These are phyloP conservation scores for Rhizodiscina lignyota DNA, from an alignment of 495 filamentous ascomycete genomes.

Conservation along the genomic window DNA sequence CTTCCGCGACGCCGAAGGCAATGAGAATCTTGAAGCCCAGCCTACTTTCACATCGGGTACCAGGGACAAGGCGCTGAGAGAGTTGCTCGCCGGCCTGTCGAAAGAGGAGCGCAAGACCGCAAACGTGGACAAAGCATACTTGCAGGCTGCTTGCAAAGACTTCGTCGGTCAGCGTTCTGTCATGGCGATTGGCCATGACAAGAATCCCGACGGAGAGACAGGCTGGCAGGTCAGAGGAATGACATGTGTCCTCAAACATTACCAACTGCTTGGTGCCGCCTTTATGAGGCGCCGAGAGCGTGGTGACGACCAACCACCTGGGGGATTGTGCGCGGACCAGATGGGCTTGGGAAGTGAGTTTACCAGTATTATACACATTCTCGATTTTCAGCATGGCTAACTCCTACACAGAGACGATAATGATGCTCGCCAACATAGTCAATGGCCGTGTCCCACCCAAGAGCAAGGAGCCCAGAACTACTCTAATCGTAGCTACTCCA, in stretches of 20 bases:
- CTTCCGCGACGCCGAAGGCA: conserved; percentile 12
- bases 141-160: conserved; percentile 19
- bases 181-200: conserved; percentile 17
- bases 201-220: conserved; percentile 23
- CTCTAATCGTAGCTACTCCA: conserved; percentile 33
- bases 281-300: conserved; percentile 43
- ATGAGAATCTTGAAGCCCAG: conserved; percentile 8
- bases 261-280: conserved; percentile 33
- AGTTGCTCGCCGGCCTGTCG: conserved; percentile 17
- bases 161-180: conserved; percentile 24
- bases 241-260: conserved; percentile 26
- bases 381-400: background rate
- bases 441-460: conserved; percentile 16
- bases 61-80: conserved; percentile 13
- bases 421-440: conserved; percentile 22
- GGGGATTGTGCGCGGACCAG: too few species aligned
- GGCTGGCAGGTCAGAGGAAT: conserved; percentile 33
- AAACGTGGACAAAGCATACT: conserved; percentile 6
- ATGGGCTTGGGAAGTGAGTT: too few species aligned
- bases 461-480: conserved; percentile 15
- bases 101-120: conserved; percentile 6
- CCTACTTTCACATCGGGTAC: conserved; percentile 6
- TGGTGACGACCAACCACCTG: conserved; percentile 3
- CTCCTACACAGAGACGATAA: conserved; percentile 21
- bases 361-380: too few species aligned